Conservation (phyloP, 352 stramenopile genomes). For the Phytophthora ohioensis region DNA sequence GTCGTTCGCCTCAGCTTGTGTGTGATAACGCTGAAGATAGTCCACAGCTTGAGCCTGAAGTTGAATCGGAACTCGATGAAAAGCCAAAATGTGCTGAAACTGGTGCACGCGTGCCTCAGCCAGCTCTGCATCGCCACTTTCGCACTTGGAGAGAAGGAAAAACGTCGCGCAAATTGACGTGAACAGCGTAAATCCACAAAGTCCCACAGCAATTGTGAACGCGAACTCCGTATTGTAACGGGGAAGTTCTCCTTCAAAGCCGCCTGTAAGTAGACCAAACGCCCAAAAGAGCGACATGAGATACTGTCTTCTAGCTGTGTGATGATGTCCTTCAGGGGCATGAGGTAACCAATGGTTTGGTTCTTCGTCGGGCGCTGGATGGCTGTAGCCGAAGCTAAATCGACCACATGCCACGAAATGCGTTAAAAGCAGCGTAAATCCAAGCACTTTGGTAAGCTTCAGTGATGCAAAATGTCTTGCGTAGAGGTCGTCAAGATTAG, state of each 20-base stretch:
- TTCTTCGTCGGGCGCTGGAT: constrained; percentile 27
- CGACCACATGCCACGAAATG: constrained; percentile 66
- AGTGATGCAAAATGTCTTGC: constrained; percentile 63
- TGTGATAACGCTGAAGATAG: constrained; percentile 77
- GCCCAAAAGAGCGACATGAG: constrained; percentile 74
- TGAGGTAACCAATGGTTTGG: constrained; percentile 62
- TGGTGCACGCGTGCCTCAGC: constrained; percentile 73
- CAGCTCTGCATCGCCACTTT: constrained; percentile 59
- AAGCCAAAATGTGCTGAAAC: constrained; percentile 72
- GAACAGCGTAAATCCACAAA: constrained; percentile 75
- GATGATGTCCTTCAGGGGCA: constrained; percentile 18
- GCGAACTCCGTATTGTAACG: constrained; percentile 56
- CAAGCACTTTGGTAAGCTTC: constrained; percentile 68
- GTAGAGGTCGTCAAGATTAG: constrained; percentile 74
- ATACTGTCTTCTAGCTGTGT: constrained; percentile 41
- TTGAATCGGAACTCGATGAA: constrained; percentile 63
- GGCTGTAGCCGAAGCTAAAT: constrained; percentile 59
- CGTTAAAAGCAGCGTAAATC: constrained; percentile 54
- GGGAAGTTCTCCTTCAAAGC: constrained; percentile 69
- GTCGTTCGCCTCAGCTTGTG: constrained; percentile 67
- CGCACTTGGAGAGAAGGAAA: constrained; percentile 80
- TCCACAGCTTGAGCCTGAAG: constrained; percentile 65
- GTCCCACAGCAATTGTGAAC: constrained; percentile 67
- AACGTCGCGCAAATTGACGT: constrained; percentile 79
- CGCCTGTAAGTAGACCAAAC: constrained; percentile 65